These are phyloP conservation scores for Ulota crispa DNA, from an alignment of 225 moss, liverwort and hornwort species.

Conservation along the genomic window DNA sequence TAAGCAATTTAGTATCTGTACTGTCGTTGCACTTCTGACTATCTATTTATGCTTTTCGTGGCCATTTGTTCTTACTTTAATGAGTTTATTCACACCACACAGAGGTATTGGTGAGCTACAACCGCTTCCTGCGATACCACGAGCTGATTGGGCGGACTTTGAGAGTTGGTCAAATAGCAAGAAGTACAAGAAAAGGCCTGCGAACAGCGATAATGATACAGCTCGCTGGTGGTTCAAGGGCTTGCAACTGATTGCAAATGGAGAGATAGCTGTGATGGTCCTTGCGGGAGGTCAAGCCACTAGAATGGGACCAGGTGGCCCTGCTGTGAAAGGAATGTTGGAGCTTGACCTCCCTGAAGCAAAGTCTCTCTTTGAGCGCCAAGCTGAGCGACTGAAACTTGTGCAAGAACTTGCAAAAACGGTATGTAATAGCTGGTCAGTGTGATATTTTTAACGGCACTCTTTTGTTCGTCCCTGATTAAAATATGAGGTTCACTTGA, in stretches of 20 bases:
- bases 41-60: not conserved
- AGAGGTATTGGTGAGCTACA: slow-evolving; percentile 40
- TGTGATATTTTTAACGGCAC: not conserved
- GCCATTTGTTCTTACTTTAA: not conserved
- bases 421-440: slow-evolving; percentile 41
- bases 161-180: slow-evolving; percentile 56
- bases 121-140: slow-evolving; percentile 64
- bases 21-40: not conserved
- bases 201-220: slow-evolving; percentile 45
- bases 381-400: slow-evolving; percentile 74
- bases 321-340: slow-evolving; percentile 73
- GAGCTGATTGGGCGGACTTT: slow-evolving; percentile 64
- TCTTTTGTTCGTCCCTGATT: not conserved
- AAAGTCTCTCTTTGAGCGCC: slow-evolving; percentile 78
- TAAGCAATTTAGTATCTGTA: not conserved
- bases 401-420: slow-evolving; percentile 63
- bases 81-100: not conserved
- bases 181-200: slow-evolving; percentile 38
- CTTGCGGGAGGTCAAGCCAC: slow-evolving; percentile 58
- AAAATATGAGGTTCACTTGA: not conserved
- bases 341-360: slow-evolving; percentile 61
- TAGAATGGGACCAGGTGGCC: slow-evolving; percentile 42
- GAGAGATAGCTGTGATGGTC: slow-evolving; percentile 51
- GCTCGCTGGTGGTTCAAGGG: slow-evolving; percentile 63
- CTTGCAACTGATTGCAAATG: slow-evolving; percentile 51